Percentiles rank a stretch among this genome's conserved stretches.
Evolutionary conservation across 345 rosid genomes (phyloP).

Genomic region (Corchorus capsularis): DNA sequence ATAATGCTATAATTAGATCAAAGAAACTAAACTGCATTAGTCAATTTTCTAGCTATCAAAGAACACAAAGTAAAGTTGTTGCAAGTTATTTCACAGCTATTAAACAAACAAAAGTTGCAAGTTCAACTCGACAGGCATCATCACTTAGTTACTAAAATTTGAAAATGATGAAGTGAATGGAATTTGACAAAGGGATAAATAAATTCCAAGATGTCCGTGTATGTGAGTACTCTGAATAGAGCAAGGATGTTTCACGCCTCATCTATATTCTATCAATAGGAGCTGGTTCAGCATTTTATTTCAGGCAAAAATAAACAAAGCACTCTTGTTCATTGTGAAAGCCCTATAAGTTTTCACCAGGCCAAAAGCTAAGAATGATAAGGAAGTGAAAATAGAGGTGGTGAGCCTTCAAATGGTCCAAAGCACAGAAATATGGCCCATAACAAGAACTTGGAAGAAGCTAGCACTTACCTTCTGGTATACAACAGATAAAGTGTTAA

Average conservation of each 20-base stretch:
- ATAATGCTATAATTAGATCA: background rate
- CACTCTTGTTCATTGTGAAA: background rate
- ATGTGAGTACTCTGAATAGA: no score
- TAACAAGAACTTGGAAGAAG: constrained; percentile 17
- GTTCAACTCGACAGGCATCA: background rate
- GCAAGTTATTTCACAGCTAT: background rate
- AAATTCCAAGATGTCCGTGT: no score
- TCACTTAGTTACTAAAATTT: background rate
- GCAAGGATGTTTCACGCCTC: no score
- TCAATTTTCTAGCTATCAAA: constrained; percentile 6
- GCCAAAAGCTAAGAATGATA: background rate
- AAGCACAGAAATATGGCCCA: background rate
- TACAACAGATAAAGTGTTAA: constrained; percentile 89
- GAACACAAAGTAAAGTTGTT: background rate
- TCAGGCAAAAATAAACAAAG: background rate
- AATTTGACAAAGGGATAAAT: no score
- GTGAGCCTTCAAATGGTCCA: background rate
- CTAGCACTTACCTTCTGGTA: constrained; percentile 77
- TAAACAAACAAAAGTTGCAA: background rate
- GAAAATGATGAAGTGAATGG: background rate
- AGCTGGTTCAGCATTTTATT: background rate
- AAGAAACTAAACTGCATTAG: background rate
- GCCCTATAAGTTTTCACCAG: background rate
- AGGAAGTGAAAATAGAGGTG: background rate
- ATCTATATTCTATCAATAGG: no score